Conservation (phyloP, 441 rosid genomes). For the Gossypium aridum region DNA sequence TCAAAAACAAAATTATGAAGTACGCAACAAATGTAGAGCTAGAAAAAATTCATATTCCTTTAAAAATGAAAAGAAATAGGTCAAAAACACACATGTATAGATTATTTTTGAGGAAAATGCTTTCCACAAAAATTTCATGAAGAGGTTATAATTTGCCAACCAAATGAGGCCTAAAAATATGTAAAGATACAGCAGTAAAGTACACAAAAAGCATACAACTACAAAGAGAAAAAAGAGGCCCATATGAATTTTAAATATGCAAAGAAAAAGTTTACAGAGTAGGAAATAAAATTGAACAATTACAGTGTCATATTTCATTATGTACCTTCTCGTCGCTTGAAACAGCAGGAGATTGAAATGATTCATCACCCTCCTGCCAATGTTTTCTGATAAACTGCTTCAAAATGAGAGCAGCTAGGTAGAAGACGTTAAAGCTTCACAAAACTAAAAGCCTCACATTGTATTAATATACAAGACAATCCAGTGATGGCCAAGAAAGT, state of each 20-base stretch:
- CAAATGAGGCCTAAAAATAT: background rate
- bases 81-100: background rate
- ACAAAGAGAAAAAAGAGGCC: background rate
- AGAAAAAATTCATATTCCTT: background rate
- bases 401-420: constrained; percentile 89
- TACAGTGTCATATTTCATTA: background rate
- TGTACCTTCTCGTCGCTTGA: constrained; percentile 73
- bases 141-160: background rate
- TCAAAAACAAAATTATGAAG: background rate
- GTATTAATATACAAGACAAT: background rate
- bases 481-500: background rate
- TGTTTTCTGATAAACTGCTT: constrained; percentile 88
- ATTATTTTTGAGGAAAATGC: background rate
- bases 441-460: background rate
- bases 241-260: background rate
- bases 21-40: background rate
- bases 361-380: constrained; percentile 86
- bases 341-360: constrained; percentile 70
- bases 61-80: background rate
- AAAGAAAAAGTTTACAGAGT: background rate
- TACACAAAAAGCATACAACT: background rate
- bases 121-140: background rate
- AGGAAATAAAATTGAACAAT: background rate
- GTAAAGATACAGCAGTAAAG: background rate
- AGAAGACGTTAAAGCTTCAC: constrained; percentile 48